A percentile compares a stretch with the other conserved stretches of the same genome.
phyloP scores from a whole-genome alignment of 73 alveolate genomes.

The Paramecium caudatum region DNA sequence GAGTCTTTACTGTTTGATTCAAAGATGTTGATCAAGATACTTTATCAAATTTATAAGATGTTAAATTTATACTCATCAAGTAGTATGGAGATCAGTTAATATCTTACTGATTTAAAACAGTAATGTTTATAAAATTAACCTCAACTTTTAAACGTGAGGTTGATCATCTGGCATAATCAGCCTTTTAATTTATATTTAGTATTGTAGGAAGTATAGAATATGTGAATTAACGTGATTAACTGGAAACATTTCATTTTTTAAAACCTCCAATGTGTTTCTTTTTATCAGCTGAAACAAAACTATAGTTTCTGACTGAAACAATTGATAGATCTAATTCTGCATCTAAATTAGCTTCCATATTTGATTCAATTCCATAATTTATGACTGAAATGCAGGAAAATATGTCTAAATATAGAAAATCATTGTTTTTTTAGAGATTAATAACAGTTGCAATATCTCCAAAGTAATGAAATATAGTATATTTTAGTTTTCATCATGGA shows the following conservation, averaged over 20 bases:
- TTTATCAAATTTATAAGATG: slow-evolving; percentile 29
- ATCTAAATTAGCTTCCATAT: slow-evolving; percentile 30
- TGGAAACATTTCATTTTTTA: slow-evolving; percentile 32
- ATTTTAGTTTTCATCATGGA: slow-evolving; percentile 1
- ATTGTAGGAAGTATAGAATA: slow-evolving; percentile 56
- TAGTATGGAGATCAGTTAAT: slow-evolving; percentile 33
- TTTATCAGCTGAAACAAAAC: slow-evolving; percentile 33
- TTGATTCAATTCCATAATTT: slow-evolving; percentile 44
- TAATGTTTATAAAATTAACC: background rate
- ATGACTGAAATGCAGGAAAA: slow-evolving; percentile 67
- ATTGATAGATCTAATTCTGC: slow-evolving; percentile 63
- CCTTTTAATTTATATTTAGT: slow-evolving; percentile 45
- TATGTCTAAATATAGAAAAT: slow-evolving; percentile 41
- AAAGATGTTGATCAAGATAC: slow-evolving; percentile 12
- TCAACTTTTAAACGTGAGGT: background rate
- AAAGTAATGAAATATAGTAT: background rate
- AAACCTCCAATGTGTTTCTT: slow-evolving; percentile 67
- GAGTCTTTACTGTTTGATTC: slow-evolving; percentile 53
- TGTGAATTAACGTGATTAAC: background rate
- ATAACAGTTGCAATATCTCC: slow-evolving; percentile 28
- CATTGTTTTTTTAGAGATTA: slow-evolving; percentile 11
- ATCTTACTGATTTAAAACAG: background rate
- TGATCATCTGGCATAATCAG: background rate
- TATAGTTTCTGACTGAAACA: slow-evolving; percentile 4
- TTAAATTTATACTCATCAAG: slow-evolving; percentile 38